Conservation (phyloP, 805 yeast species). For the Yarrowia porcina region DNA sequence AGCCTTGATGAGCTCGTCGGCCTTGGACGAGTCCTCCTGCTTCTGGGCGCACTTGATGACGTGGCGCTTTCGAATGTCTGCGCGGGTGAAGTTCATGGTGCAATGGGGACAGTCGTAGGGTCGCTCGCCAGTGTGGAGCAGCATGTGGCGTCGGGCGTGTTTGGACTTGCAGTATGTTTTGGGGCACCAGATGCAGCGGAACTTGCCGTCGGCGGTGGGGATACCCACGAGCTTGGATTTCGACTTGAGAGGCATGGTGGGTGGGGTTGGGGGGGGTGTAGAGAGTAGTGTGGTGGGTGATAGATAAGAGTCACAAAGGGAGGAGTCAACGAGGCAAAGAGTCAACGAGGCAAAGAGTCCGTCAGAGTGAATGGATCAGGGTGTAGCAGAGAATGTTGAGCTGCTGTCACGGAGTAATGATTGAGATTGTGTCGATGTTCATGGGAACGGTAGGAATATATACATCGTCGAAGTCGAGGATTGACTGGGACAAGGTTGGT, state of each 20-base stretch:
- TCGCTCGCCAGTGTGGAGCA: constrained; percentile 82
- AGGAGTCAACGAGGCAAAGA: no score
- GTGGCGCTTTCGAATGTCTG: constrained; percentile 79
- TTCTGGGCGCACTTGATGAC: constrained; percentile 30
- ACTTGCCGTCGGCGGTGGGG: constrained; percentile 45
- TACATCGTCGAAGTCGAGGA: constrained; percentile 6
- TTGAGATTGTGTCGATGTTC: background rate
- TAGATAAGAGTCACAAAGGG: no score
- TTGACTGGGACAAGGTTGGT: constrained; percentile 1
- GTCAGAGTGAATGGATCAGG: no score
- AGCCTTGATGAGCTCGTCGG: background rate
- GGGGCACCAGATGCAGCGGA: constrained; percentile 33
- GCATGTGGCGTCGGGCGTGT: constrained; percentile 75
- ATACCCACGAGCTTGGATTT: constrained; percentile 22
- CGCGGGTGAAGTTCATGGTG: constrained; percentile 61
- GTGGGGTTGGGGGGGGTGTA: background rate
- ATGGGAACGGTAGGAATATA: background rate
- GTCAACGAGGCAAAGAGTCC: no score
- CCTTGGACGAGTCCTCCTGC: constrained; percentile 12
- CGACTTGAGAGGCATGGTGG: background rate
- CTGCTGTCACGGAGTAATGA: no score
- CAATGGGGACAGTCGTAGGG: constrained; percentile 79
- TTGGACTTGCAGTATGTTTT: constrained; percentile 48
- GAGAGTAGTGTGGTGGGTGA: background rate
- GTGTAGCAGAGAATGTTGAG: no score